phyloP scores from a whole-genome alignment of 495 filamentous ascomycete species.

The Aspergillus heteromorphus region DNA sequence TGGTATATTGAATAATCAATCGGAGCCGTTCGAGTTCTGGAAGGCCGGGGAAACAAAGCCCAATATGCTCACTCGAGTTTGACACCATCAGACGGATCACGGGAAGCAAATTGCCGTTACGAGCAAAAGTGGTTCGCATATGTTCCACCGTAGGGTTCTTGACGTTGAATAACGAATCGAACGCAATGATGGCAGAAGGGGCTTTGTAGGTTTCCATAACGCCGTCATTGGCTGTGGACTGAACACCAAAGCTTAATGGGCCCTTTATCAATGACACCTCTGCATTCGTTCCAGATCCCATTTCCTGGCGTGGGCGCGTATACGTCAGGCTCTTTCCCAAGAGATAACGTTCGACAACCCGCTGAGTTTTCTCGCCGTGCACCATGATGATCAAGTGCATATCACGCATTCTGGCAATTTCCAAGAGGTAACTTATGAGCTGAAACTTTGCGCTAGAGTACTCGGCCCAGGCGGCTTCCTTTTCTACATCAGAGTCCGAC shows the following conservation, averaged over 20 bases:
- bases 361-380: conserved; percentile 34
- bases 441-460: conserved; percentile 53
- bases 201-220: conserved; percentile 32
- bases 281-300: conserved; percentile 24
- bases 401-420: conserved; percentile 32
- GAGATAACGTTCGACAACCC: conserved; percentile 50
- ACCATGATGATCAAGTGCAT: conserved; percentile 47
- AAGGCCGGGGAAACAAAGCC: conserved; percentile 44
- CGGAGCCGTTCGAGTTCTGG: conserved; percentile 32
- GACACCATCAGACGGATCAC: conserved; percentile 50
- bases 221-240: conserved; percentile 36
- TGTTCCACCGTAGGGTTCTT: conserved; percentile 36
- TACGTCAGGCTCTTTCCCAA: conserved; percentile 43
- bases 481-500: conserved; percentile 26
- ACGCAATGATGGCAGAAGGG: conserved; percentile 47
- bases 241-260: conserved; percentile 44
- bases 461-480: conserved; percentile 51
- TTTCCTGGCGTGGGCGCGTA: conserved; percentile 35
- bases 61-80: conserved; percentile 53
- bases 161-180: conserved; percentile 46
- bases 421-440: conserved; percentile 49
- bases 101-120: conserved; percentile 37
- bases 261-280: conserved; percentile 34
- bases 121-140: conserved; percentile 39
- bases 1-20: conserved; percentile 34